These are phyloP conservation scores for Axilococcus clingmanii DNA, from an alignment of 139 green algal genomes.

Conservation along the genomic window DNA sequence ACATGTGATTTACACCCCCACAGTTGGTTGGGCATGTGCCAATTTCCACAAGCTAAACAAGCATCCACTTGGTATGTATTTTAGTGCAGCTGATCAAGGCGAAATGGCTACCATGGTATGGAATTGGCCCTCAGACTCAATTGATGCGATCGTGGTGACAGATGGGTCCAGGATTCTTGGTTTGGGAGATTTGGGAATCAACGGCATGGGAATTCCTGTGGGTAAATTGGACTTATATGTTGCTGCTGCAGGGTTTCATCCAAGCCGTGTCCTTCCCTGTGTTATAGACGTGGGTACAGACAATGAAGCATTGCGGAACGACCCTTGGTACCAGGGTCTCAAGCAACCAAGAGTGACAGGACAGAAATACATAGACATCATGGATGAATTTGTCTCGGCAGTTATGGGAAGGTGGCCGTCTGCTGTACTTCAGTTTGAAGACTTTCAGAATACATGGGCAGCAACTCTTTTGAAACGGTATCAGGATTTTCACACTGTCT, in stretches of 20 bases:
- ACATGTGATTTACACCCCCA: slow-evolving; percentile 58
- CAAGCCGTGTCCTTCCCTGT: slow-evolving; percentile 70
- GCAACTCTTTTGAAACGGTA: slow-evolving; percentile 54
- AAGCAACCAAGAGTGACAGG: slow-evolving; percentile 54
- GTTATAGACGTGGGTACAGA: slow-evolving; percentile 85
- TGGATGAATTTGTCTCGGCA: slow-evolving; percentile 65
- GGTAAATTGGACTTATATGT: slow-evolving; percentile 95
- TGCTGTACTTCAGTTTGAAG: slow-evolving; percentile 66
- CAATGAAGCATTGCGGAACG: slow-evolving; percentile 52
- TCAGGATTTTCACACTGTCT: slow-evolving; percentile 43
- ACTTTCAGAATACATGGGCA: slow-evolving; percentile 55
- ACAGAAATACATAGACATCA: slow-evolving; percentile 55
- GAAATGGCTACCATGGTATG: slow-evolving; percentile 66
- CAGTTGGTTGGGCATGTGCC: slow-evolving; percentile 63
- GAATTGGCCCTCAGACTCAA: slow-evolving; percentile 43
- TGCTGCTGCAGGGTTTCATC: slow-evolving; percentile 79
- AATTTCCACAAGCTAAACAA: slow-evolving; percentile 57
- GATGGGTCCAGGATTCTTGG: slow-evolving; percentile 68
- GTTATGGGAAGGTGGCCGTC: slow-evolving; percentile 51
- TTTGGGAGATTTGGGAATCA: slow-evolving; percentile 70
- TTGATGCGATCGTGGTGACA: slow-evolving; percentile 70
- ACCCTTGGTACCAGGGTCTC: slow-evolving; percentile 63
- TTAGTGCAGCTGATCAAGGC: slow-evolving; percentile 61
- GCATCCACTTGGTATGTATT: slow-evolving; percentile 87
- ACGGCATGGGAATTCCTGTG: slow-evolving; percentile 68